Evolutionary conservation across 495 filamentous ascomycete genomes (phyloP).

Genomic region (Tetracladium marchalianum): DNA sequence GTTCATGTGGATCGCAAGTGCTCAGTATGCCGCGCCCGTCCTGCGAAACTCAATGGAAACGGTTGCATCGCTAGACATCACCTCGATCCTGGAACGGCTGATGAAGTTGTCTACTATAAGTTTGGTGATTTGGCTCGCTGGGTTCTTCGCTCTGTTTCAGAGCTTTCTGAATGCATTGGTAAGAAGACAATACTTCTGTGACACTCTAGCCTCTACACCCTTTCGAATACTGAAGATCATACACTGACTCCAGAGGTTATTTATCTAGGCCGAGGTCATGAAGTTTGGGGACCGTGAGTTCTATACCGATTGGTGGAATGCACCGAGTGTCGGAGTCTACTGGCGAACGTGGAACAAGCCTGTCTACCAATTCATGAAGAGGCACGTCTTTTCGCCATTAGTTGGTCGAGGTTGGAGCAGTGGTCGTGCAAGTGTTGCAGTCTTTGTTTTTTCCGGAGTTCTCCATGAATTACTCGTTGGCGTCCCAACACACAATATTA

Average conservation of each 20-base stretch:
- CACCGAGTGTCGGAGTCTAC: conserved; percentile 71
- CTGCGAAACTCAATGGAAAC: conserved; percentile 81
- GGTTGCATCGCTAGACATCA: conserved; percentile 69
- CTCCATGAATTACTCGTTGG: conserved; percentile 91
- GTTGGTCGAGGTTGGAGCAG: conserved; percentile 70
- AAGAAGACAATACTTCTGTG: too few species aligned
- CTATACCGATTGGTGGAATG: conserved; percentile 98
- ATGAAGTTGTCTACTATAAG: conserved; percentile 94
- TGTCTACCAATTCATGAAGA: conserved; percentile 89
- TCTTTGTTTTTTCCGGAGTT: conserved; percentile 78
- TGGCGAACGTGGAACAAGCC: conserved; percentile 98
- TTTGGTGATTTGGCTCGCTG: conserved; percentile 89
- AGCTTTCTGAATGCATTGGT: conserved; percentile 70
- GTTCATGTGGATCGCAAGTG: conserved; percentile 86
- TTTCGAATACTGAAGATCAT: too few species aligned
- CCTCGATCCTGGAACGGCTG: conserved; percentile 74
- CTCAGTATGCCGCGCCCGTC: conserved; percentile 87
- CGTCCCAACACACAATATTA: conserved; percentile 89
- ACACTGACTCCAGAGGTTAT: too few species aligned
- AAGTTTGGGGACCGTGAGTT: conserved; percentile 87
- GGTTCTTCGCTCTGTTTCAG: conserved; percentile 95
- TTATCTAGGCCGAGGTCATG: conserved; percentile 61
- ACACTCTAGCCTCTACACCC: too few species aligned
- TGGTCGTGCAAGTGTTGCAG: conserved; percentile 55
- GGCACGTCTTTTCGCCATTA: conserved; percentile 82